Evolutionary conservation across 305 asterid genomes (phyloP), one percentile per base, ranked within the genome.

Genomic region (Plantago coronopus): DNA sequence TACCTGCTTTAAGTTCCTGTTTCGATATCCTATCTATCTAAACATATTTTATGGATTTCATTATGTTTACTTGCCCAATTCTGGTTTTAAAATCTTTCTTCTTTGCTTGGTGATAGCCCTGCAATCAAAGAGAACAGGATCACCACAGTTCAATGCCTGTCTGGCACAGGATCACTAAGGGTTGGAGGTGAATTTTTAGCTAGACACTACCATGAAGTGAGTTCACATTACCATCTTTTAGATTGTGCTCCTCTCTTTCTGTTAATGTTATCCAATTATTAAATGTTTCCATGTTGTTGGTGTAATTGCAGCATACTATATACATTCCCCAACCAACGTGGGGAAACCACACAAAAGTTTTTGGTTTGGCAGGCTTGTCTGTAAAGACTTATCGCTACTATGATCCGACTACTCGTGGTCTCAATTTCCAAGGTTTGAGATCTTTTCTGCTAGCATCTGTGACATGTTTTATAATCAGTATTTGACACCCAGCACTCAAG

Each of bases 161-260:
- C 94, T 54, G 96, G 96, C 27, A 87, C 94, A 51, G 96, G 96
- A 65, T 83, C 96, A 27, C 70, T 87, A 68, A 81, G 94, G 77
- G 94, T 87, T 67, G 96, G 96, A 59, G 94, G 69, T 2, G 94
- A 85, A 69, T 85, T 88, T 68, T 72, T 88, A 57, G 91, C 87
- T 11, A 73, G 72, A 67, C 94, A 85, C 72, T 85, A 88, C 74
- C 86, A 76, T 68, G 87, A 78, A 70, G 96, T 79, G 63, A 59
- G 82, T 68, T 53, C 14, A 53, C 37, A 53, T 16, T 27, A 54
- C 17, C 8, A n/a, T 27, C 43, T 16, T 16, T 25, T 54, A 27
- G n/a, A 16, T 27, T 19, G 29, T 11, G 19, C 19, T 14, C 2
- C 45, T 47, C 44, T 51, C 47, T 37, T 10, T 59, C n/a, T 25